Evolutionary conservation across 176 grass and related monocot genomes (phyloP), one percentile per base, ranked within the genome.

Genomic region (Chloris gayana): DNA sequence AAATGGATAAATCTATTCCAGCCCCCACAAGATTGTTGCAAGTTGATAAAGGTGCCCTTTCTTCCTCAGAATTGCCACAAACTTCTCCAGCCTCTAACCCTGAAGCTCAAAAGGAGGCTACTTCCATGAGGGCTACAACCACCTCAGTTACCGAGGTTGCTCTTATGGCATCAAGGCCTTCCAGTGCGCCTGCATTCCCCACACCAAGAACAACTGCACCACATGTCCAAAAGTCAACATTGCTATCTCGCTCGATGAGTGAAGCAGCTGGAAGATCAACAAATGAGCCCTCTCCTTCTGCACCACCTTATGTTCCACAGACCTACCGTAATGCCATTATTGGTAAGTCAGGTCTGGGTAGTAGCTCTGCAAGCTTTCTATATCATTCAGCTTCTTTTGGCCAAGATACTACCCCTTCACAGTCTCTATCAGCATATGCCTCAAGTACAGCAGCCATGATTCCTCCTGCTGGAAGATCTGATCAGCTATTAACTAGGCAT

Each of bases 281-380:
- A 33, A 85, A 86, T 66, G 44, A 67, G 31, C 60, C 83, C 56
- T 89, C 94, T 32, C 60, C 81, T 70, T 84, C 91, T 82, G 84
- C 63, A 25, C 78, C 91, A 84, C 57, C 79, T 69, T 88, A 85
- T 82, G 42, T 80, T 79, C 90, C 88, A 18, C 88, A 91, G 64
- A 90, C 88, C 41, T 97, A 97, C 85, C 85, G 79, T 22, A 93
- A 97, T 84, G 91, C 87, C 19, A 94, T 89, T 50, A 75, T 91
- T 21, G 88, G 88, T 18, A 93, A 79, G 74, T 38, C 44, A 72
- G 71, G 51, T n/a, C 49, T 77, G 33, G 73, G 67, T 71, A 29
- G 58, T 8, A 41, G 67, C 44, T 82, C 88, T 30, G 74, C 45
- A 70, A 77, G 64, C 80, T 54, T 74, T 68, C 21, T 68, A 58